Evolutionary conservation across 805 yeast genomes (phyloP), one percentile per base, ranked within the genome.

Genomic region (Zygotorulaspora chibaensis): DNA sequence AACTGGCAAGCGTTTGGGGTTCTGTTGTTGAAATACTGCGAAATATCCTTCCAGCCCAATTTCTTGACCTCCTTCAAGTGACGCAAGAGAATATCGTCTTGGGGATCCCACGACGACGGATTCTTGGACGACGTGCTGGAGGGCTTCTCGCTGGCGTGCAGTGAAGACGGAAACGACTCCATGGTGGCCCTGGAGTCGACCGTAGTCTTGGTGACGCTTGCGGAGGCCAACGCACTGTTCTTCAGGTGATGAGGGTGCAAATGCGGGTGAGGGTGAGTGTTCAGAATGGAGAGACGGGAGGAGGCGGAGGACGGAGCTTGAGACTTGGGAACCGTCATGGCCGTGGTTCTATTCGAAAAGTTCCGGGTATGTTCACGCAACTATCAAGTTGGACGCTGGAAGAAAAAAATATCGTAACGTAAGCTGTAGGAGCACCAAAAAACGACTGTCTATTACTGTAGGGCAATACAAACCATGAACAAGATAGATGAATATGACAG

Each of bases 1-100:
- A 86, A 86, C 67, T 86, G 95, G 57, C 95, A 86, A 2, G 95
- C 95, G 61, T 86, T 87, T 30, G 95, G 89, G 2, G 96, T 87
- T 60, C 96, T 71, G 62, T 83, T 83, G 35, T 79, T 75, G 64
- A 87, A 87, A 58, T 84, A 85, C 28, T 81, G 74, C 1, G 93
- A 83, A 41, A 87, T 87, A 54, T 87, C 95, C 63, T 87, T 81
- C 96, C 96, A 87, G 1, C 96, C 96, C 54, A 87, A 73, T 61
- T 84, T 85, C 62, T 82, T 86, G 50, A 81, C 80, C 62, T 87
- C 96, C 65, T 87, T 87, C 58, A 87, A 72, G 56, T 83, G 86
- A 42, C 93, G 74, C 42, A 86, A 67, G 23, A 85, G 60, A 43
- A 79, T 67, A 58, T 86, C 95, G 58, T 86, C 95, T 53, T 80